These are phyloP conservation scores for Pilatotrama ljubarskyi DNA, from an alignment of 768 basidiomycete genomes.

Conservation along the genomic window DNA sequence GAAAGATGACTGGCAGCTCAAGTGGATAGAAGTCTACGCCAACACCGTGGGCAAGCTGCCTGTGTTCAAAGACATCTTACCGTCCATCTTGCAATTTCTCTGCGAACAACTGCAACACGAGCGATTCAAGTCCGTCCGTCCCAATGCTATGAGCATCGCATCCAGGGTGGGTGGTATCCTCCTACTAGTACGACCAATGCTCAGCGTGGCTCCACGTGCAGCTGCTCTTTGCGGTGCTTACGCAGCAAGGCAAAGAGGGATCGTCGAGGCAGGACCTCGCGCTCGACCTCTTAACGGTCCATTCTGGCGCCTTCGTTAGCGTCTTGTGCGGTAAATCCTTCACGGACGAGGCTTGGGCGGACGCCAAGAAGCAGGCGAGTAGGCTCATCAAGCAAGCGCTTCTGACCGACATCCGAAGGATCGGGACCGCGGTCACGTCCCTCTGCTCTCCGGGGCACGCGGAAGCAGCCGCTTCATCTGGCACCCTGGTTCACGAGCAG, in stretches of 20 bases:
- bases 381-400: slow-evolving; percentile 40
- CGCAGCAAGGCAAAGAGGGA: slow-evolving; percentile 34
- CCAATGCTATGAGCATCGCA: slow-evolving; percentile 59
- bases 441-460: slow-evolving; percentile 35
- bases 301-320: slow-evolving; percentile 46
- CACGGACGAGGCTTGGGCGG: slow-evolving; percentile 42
- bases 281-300: slow-evolving; percentile 48
- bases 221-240: slow-evolving; percentile 36
- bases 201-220: slow-evolving; percentile 7
- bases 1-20: slow-evolving; percentile 35
- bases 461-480: slow-evolving; percentile 32
- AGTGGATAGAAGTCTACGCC: slow-evolving; percentile 28
- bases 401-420: slow-evolving; percentile 35
- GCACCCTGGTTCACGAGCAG: slow-evolving; percentile 47
- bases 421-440: slow-evolving; percentile 33
- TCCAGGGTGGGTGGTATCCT: slow-evolving; percentile 51
- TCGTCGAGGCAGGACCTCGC: slow-evolving; percentile 33
- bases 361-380: slow-evolving; percentile 42
- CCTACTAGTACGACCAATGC: background rate
- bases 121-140: slow-evolving; percentile 59
- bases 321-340: slow-evolving; percentile 46
- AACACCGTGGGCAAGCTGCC: slow-evolving; percentile 22
- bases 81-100: slow-evolving; percentile 69
- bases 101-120: slow-evolving; percentile 83
- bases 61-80: slow-evolving; percentile 53